These are phyloP conservation scores for Plantago ovata DNA, from an alignment of 257 asterid genomes.

Conservation along the genomic window DNA sequence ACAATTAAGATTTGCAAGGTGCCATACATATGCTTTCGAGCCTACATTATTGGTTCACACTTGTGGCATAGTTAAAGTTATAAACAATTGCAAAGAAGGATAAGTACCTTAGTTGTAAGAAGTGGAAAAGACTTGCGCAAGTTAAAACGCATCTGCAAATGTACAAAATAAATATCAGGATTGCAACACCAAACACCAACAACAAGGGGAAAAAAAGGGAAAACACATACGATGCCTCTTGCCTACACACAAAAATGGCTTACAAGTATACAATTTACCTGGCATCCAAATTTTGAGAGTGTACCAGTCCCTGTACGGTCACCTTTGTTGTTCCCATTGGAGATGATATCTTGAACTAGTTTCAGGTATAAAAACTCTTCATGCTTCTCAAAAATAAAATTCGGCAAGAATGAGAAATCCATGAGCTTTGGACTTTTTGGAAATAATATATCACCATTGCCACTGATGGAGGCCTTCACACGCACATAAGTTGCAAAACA, in stretches of 20 bases:
- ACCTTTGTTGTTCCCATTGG: slow-evolving; percentile 64
- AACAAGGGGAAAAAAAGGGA: not conserved
- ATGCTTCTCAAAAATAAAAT: slow-evolving; percentile 70
- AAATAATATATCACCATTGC: slow-evolving; percentile 23
- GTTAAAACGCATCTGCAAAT: slow-evolving; percentile 79
- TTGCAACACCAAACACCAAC: not conserved
- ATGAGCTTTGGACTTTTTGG: slow-evolving; percentile 36
- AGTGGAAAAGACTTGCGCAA: slow-evolving; percentile 90
- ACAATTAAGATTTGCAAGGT: not conserved
- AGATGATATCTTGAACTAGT: slow-evolving; percentile 79
- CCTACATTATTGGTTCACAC: not conserved
- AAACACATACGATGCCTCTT: slow-evolving; percentile 2
- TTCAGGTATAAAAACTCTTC: slow-evolving; percentile 79
- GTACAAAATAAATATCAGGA: slow-evolving; percentile 17
- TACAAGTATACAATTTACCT: slow-evolving; percentile 40
- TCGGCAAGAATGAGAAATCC: slow-evolving; percentile 66
- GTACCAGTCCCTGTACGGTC: slow-evolving; percentile 97
- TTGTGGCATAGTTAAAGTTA: not conserved
- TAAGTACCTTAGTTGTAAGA: slow-evolving; percentile 77
- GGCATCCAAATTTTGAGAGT: slow-evolving; percentile 88
- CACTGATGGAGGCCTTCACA: slow-evolving; percentile 23
- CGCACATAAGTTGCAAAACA: slow-evolving; percentile 75
- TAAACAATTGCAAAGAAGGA: not conserved
- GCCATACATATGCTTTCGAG: not conserved
- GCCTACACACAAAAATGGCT: not conserved